Base-by-base conservation (phyloP, 2,329 filamentous ascomycete genomes). In the Madurella fahalii region DNA sequence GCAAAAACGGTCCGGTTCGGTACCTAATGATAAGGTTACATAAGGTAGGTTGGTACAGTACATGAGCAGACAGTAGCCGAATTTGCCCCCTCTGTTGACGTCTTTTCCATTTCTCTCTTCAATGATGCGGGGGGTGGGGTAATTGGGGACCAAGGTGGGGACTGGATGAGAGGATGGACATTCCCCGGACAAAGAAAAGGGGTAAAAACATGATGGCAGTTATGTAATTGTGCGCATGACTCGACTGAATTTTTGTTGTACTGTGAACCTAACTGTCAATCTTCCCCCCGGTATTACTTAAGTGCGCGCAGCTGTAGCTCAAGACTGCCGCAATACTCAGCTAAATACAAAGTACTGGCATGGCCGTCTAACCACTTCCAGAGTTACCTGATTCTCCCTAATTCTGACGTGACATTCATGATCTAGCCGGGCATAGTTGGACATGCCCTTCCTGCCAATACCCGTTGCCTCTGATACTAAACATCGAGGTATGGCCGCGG, bases 31-130 rank as follows among this genome's bases (percentile, higher is more conserved):
- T 34, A 49, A 45, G 20, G 25, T 4, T 44, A 15, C 20, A 4
- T 12, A 12, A 16, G 15, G 12, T 31, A 41, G 42, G n/a, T 37
- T 11, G 13, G 34, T 11, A 37, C 34, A 4, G 4, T 37, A n/a
- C n/a, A n/a, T 25, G 12, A 31, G 17, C 13, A 11, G 34, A 4
- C 34, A 4, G 13, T 37, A 37, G 11, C 34, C 13, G 41, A 50
- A 50, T 34, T 46, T 58, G 53, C 53, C 52, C 52, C 56, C 53
- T 59, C 56, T 50, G 44, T 60, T 59, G 57, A 61, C 55, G 53
- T 58, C 56, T 58, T 50, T 42, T 17, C 39, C 49, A n/a, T 52
- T 57, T 32, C 37, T 15, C 17, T 53, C 47, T 32, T 34, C 31
- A 47, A 40, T 9, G 44, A 52, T 41, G 18, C 34, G 43, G 7